Conservation (phyloP, 108 stramenopile genomes). For the Cyclotella choctawhatcheeana region DNA sequence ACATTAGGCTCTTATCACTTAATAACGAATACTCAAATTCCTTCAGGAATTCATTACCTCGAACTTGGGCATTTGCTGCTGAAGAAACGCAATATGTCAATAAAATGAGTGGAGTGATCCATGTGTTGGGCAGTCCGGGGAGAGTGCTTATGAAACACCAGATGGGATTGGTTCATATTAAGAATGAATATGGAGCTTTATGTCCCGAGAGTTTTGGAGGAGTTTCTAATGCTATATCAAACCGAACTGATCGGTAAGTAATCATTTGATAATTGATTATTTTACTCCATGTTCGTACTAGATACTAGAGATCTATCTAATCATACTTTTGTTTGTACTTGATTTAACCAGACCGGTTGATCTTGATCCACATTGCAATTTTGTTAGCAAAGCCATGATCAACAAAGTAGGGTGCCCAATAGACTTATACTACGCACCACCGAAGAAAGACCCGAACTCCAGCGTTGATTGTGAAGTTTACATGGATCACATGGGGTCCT, state of each 20-base stretch:
- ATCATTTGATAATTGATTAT: neutral
- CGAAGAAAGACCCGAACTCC: neutral
- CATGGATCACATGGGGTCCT: conserved; percentile 13
- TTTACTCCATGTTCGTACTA: neutral
- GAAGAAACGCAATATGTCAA: conserved; percentile 8
- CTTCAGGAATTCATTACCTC: conserved; percentile 15
- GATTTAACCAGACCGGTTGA: conserved; percentile 15
- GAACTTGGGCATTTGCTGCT: conserved; percentile 7
- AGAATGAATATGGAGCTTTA: conserved; percentile 14
- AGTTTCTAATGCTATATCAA: neutral
- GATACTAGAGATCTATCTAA: too few relatives aligned
- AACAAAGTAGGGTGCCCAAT: conserved; percentile 44
- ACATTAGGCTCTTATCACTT: neutral
- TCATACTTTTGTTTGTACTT: too few relatives aligned
- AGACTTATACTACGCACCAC: conserved; percentile 35
- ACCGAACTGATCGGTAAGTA: neutral
- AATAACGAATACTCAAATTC: conserved; percentile 5
- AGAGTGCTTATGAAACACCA: conserved; percentile 35
- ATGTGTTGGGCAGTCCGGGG: conserved; percentile 23
- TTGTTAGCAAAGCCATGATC: conserved; percentile 23
- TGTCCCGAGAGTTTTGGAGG: conserved; percentile 14
- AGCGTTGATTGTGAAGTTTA: conserved; percentile 16
- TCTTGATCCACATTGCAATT: conserved; percentile 26
- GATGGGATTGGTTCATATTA: conserved; percentile 35
- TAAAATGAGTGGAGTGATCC: neutral